Evolutionary conservation across 2,329 filamentous ascomycete genomes (phyloP), one percentile per base, ranked within the genome.

Genomic region (Trichoderma koningii): DNA sequence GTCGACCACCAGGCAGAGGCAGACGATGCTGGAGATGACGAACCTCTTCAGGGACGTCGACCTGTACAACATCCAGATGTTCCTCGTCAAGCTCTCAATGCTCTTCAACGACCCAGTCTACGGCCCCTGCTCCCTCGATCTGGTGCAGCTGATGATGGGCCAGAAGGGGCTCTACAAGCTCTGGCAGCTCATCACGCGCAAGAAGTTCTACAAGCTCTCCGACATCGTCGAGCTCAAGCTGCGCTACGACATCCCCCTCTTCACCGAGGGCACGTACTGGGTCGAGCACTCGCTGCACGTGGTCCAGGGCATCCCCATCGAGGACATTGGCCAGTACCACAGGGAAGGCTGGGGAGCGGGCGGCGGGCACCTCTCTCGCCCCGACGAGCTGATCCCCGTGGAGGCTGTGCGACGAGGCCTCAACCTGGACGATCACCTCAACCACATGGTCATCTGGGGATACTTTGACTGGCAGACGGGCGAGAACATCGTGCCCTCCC

Each of bases 11-110:
- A 70, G 68, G 0, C 78, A 83, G 15, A 85, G 91, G 1, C 75
- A 81, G 6, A 78, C 78, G 1, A 77, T 89, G 6, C 74, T 92
- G 5, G 79, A 78, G 85, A 73, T 60, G 62, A 10, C 69, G 71
- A 0, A 79, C 88, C 55, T 89, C 89, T 82, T 78, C 81, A 10
- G 44, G 14, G 78, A 89, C 64, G 66, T 73, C 4, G 86, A 91
- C 71, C 74, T 95, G 10, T 84, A 85, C 71, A 80, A 85, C 57
- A 81, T 85, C 3, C 84, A 87, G 51, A 75, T 88, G 66, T 88
- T 94, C 77, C 79, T 91, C 68, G 72, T 91, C 67, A 93, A 94
- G 77, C 82, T 95, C 17, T 82, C 86, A 71, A 86, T 93, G 84
- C 81, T 82, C 62, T 87, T 92, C 75, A 85, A 84, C 65, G 83